These are phyloP conservation scores for Sugiyamaella novakii DNA, from an alignment of 1,139 yeast genomes.

Conservation along the genomic window DNA sequence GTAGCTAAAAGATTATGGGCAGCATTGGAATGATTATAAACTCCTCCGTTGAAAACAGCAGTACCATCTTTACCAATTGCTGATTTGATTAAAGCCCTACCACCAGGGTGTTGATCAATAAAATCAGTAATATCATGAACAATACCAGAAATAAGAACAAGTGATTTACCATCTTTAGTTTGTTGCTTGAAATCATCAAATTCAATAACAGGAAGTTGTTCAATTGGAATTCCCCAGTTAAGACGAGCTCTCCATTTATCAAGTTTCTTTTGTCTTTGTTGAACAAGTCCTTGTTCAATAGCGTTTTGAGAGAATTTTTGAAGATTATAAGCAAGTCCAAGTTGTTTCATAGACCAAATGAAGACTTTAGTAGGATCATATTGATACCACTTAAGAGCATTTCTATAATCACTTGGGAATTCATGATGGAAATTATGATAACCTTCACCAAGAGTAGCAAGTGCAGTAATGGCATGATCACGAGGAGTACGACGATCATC, in stretches of 20 bases:
- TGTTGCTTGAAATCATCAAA: slow-evolving; percentile 75
- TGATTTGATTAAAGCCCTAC: slow-evolving; percentile 80
- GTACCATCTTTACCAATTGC: slow-evolving; percentile 96
- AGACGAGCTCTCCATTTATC: slow-evolving; percentile 75
- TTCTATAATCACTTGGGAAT: slow-evolving; percentile 97
- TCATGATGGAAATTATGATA: slow-evolving; percentile 99
- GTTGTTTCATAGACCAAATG: slow-evolving; percentile 68
- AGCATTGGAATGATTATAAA: slow-evolving; percentile 94
- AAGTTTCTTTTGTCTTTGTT: slow-evolving; percentile 94
- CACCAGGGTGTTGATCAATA: slow-evolving; percentile 96
- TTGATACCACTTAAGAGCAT: slow-evolving; percentile 98
- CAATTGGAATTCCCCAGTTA: slow-evolving; percentile 91
- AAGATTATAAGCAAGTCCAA: slow-evolving; percentile 88
- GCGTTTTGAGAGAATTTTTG: slow-evolving; percentile 94
- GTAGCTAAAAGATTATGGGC: slow-evolving; percentile 95
- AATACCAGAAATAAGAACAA: slow-evolving; percentile 87
- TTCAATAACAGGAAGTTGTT: slow-evolving; percentile 88
- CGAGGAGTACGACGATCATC: slow-evolving; percentile 98
- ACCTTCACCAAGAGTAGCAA: slow-evolving; percentile 97
- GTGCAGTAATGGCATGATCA: slow-evolving; percentile 91
- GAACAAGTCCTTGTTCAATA: slow-evolving; percentile 92
- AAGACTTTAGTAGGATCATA: slow-evolving; percentile 92
- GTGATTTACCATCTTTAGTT: slow-evolving; percentile 56
- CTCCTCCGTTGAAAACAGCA: slow-evolving; percentile 97
- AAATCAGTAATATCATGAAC: slow-evolving; percentile 88